Evolutionary conservation across 306 rosid genomes (phyloP).

Genomic region (Corylus heterophylla): DNA sequence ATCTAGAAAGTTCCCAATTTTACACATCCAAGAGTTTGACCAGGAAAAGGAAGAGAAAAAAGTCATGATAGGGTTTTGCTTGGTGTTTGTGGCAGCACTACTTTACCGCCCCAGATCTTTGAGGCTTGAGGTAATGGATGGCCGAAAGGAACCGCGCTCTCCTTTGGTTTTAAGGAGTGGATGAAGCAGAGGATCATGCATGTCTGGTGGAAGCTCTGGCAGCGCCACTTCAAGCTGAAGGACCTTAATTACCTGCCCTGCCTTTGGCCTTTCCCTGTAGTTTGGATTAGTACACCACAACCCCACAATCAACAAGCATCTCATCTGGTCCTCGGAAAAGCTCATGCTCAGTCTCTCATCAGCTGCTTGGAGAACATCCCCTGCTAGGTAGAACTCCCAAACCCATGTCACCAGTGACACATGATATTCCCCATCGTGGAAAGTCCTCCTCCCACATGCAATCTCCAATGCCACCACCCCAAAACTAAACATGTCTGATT

Average conservation of each 20-base stretch:
- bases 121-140: constrained; percentile 28
- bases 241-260: constrained; percentile 44
- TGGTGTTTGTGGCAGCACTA: not conserved
- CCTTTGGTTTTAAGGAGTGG: not conserved
- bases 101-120: constrained; percentile 26
- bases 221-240: constrained; percentile 32
- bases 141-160: not conserved
- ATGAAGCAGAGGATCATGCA: constrained; percentile 28
- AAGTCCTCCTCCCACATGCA: constrained; percentile 57
- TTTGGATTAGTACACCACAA: constrained; percentile 47
- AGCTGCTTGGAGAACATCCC: constrained; percentile 31
- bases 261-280: constrained; percentile 42
- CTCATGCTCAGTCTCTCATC: constrained; percentile 32
- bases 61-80: no score
- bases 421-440: constrained; percentile 39
- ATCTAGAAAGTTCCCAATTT: no score
- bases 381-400: constrained; percentile 41
- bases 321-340: constrained; percentile 36
- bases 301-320: constrained; percentile 34
- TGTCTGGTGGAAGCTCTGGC: constrained; percentile 39
- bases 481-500: constrained; percentile 58
- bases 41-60: no score
- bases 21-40: no score
- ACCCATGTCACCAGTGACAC: constrained; percentile 34
- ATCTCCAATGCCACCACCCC: constrained; percentile 67